Percentiles rank a stretch among this genome's conserved stretches.
Conservation (phyloP, 129 eudicot species). For the Chrysanthemum lavandulifolium region DNA sequence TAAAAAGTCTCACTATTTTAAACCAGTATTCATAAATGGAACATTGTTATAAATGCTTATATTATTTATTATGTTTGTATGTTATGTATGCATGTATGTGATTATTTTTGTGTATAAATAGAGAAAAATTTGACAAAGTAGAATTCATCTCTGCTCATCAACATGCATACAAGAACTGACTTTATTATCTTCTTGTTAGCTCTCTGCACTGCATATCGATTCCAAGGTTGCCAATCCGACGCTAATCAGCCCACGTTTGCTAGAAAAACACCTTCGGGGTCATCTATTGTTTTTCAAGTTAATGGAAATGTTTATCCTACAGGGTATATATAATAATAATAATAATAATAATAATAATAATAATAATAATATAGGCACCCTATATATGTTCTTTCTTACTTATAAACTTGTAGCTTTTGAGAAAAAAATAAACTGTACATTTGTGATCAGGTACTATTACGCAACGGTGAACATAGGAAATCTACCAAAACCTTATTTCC, state of each 20-base stretch:
- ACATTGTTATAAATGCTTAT: no score
- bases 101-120: no score
- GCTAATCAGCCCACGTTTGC: neutral
- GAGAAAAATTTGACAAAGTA: no score
- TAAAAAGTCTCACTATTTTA: no score
- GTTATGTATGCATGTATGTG: no score
- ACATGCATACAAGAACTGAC: no score
- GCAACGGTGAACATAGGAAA: slow-evolving; percentile 55
- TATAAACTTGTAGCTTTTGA: no score
- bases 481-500: slow-evolving; percentile 63
- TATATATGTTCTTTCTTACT: neutral
- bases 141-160: no score
- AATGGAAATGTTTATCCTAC: slow-evolving; percentile 40
- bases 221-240: slow-evolving; percentile 1
- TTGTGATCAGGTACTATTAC: slow-evolving; percentile 51
- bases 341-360: no score
- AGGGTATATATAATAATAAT: slow-evolving; percentile 17
- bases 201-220: neutral
- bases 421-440: neutral
- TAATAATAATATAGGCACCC: neutral
- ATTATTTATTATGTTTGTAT: no score
- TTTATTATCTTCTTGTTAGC: neutral
- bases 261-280: slow-evolving; percentile 4
- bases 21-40: no score
- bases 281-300: slow-evolving; percentile 31